Conservation (phyloP, 805 yeast genomes). For the Wickerhamomyces bovis region DNA sequence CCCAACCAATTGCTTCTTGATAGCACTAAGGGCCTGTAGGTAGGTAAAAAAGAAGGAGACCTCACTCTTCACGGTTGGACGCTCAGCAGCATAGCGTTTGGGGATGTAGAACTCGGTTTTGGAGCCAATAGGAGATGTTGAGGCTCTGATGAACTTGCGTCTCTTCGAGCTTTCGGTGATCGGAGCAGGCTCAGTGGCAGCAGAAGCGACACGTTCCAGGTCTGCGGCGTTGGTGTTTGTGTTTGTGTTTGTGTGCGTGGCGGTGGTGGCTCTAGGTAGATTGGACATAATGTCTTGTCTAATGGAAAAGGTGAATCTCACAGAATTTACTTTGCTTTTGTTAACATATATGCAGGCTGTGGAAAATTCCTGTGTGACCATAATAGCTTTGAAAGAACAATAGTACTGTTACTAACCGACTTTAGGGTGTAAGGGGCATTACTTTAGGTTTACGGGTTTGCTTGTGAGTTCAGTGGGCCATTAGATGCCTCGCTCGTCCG, state of each 20-base stretch:
- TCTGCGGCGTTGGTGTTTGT: not conserved
- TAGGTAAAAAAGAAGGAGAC: constrained; percentile 16
- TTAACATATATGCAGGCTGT: too few relatives aligned
- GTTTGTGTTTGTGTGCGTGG: too few relatives aligned
- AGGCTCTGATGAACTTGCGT: not conserved
- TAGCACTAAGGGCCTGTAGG: constrained; percentile 9
- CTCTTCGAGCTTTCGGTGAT: not conserved
- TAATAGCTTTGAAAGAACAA: too few relatives aligned
- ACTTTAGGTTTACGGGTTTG: too few relatives aligned
- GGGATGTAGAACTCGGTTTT: not conserved
- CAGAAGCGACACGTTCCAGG: not conserved
- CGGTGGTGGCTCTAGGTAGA: not conserved
- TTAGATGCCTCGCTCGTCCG: too few relatives aligned
- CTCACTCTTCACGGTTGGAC: constrained; percentile 16
- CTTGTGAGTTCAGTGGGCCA: too few relatives aligned
- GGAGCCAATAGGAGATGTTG: not conserved
- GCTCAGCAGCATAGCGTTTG: not conserved
- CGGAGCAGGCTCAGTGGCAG: not conserved
- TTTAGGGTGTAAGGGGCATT: too few relatives aligned
- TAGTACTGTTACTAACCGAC: too few relatives aligned
- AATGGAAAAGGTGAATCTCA: too few relatives aligned
- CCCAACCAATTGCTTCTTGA: constrained; percentile 14
- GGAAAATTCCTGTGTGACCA: too few relatives aligned
- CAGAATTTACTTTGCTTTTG: too few relatives aligned
- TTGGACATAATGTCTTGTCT: not conserved